Conservation (phyloP, 192 early-diverging fungal species). For the Geranomyces michiganensis region DNA sequence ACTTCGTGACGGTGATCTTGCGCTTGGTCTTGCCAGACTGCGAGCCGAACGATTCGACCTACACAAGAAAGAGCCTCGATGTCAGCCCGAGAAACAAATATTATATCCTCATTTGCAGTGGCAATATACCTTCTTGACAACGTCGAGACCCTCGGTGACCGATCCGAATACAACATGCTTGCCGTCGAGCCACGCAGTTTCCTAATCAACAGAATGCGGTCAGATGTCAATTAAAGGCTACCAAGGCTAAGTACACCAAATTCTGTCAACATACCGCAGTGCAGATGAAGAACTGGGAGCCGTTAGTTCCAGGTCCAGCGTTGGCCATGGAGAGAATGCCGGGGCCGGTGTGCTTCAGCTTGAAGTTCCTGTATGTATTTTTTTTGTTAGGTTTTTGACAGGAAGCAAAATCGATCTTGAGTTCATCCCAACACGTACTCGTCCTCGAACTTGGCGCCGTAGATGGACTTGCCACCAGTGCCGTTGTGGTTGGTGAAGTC, state of each 20-base stretch:
- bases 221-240: conserved; percentile 64
- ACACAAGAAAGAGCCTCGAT: too few species aligned
- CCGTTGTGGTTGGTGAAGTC: conserved; percentile 86
- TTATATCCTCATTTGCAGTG: too few species aligned
- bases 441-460: conserved; percentile 86
- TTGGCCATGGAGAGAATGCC: conserved; percentile 63
- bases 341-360: conserved; percentile 72
- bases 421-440: conserved; percentile 34
- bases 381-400: background rate
- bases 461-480: conserved; percentile 83
- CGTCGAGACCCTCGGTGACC: conserved; percentile 55
- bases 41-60: conserved; percentile 72
- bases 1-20: conserved; percentile 69
- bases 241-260: conserved; percentile 79
- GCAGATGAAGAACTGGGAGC: conserved; percentile 93
- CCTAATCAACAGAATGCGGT: too few species aligned
- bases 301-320: conserved; percentile 69
- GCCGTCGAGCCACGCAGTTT: conserved; percentile 49
- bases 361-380: conserved; percentile 69
- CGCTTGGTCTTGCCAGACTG: conserved; percentile 60
- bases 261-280: conserved; percentile 61
- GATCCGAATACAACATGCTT: conserved; percentile 57
- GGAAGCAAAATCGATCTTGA: background rate
- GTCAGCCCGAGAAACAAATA: too few species aligned
- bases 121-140: conserved; percentile 66